phyloP scores from a whole-genome alignment of 345 rosid species.

The Gynandropsis gynandra region DNA sequence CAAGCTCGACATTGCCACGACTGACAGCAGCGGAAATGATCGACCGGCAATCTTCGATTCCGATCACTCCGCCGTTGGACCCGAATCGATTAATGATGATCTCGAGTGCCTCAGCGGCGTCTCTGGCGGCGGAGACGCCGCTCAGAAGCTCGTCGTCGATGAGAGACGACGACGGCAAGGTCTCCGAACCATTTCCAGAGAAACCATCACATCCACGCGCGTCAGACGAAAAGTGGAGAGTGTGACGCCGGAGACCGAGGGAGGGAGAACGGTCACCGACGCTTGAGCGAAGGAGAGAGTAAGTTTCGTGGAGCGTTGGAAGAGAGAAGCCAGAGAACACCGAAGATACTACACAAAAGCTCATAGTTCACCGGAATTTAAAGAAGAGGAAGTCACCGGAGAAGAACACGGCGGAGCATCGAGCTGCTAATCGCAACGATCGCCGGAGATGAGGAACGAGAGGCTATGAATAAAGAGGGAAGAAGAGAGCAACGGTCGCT shows the following conservation, averaged over 20 bases:
- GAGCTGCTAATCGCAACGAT: constrained; percentile 13
- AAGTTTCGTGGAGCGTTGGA: constrained; percentile 29
- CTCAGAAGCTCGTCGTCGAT: constrained; percentile 37
- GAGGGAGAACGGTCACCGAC: constrained; percentile 14
- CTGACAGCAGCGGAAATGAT: constrained; percentile 55
- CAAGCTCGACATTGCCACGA: constrained; percentile 67
- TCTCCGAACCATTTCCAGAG: constrained; percentile 24
- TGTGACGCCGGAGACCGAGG: neutral
- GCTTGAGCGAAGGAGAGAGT: constrained; percentile 24
- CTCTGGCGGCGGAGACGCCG: constrained; percentile 44
- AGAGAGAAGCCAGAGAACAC: constrained; percentile 34
- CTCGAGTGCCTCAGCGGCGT: constrained; percentile 57
- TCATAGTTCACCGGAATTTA: constrained; percentile 14
- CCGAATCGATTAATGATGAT: constrained; percentile 32
- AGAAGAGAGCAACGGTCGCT: constrained; percentile 20
- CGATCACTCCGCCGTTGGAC: constrained; percentile 25
- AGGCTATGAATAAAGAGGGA: constrained; percentile 23
- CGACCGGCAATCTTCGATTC: constrained; percentile 44
- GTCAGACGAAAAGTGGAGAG: too few species aligned
- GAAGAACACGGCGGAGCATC: constrained; percentile 23
- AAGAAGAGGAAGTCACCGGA: constrained; percentile 18
- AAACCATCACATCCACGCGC: constrained; percentile 3
- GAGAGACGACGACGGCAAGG: constrained; percentile 20
- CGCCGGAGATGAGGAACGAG: constrained; percentile 49
- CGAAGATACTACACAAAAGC: constrained; percentile 33